Evolutionary conservation across 2,329 filamentous ascomycete genomes (phyloP).

Genomic region (Trichoderma aggressivum): DNA sequence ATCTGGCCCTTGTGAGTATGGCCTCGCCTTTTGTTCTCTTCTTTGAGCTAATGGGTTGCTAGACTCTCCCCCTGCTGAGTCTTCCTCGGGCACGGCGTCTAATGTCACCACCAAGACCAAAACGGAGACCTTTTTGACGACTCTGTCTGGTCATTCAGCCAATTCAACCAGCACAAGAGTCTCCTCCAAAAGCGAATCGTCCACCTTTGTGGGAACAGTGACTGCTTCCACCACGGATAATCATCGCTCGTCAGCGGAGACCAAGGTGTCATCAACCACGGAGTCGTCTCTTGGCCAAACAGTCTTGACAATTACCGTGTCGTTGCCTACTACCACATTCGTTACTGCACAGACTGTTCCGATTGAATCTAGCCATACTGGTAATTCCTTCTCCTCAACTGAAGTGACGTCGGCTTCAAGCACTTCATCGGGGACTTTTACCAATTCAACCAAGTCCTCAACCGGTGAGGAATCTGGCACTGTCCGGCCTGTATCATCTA

Average conservation of each 20-base stretch:
- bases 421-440: not conserved
- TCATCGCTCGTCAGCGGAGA: not conserved
- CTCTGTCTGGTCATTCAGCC: not conserved
- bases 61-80: slow-evolving; percentile 2
- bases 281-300: not conserved
- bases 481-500: not conserved
- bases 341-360: slow-evolving; percentile 5
- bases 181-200: not conserved
- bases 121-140: slow-evolving; percentile 4
- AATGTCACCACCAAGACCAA: not conserved
- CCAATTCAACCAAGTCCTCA: not conserved
- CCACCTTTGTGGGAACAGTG: not conserved
- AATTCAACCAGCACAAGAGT: not conserved
- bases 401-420: not conserved
- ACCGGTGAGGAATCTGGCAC: slow-evolving; percentile 2
- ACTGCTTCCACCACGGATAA: not conserved
- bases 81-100: slow-evolving; percentile 6
- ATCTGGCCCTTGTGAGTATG: slow-evolving; percentile 19
- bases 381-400: slow-evolving; percentile 7
- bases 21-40: not conserved
- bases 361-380: not conserved
- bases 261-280: not conserved
- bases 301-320: not conserved
- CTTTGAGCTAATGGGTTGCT: not conserved
- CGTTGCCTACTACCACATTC: slow-evolving; percentile 2